These are phyloP conservation scores for Aspergillus brunneoviolaceus DNA, from an alignment of 2,329 filamentous ascomycete species.

Conservation along the genomic window DNA sequence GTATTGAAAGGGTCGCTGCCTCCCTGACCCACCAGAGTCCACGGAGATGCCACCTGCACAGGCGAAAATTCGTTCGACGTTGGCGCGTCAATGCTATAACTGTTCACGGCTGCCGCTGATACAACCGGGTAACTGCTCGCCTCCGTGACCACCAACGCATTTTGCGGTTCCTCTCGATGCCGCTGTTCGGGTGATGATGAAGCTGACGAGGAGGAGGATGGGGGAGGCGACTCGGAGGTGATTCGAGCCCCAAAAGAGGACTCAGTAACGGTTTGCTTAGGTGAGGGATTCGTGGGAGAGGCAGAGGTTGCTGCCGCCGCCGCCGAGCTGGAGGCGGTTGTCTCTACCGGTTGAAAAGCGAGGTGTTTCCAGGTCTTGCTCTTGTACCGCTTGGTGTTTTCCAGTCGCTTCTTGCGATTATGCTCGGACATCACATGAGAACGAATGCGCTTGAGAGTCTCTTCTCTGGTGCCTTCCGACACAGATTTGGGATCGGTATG, in stretches of 20 bases:
- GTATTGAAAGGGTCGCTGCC: constrained; percentile 37
- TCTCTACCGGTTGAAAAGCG: constrained; percentile 35
- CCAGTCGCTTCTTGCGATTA: constrained; percentile 43
- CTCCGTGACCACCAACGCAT: constrained; percentile 10
- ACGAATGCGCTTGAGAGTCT: constrained; percentile 43
- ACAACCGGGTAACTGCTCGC: constrained; percentile 6
- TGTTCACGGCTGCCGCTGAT: constrained; percentile 15
- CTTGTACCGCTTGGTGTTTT: constrained; percentile 41
- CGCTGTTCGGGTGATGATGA: constrained; percentile 14
- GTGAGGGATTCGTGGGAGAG: constrained; percentile 1
- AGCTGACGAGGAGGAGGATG: constrained; percentile 5
- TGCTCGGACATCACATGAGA: constrained; percentile 46
- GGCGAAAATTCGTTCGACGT: constrained; percentile 15
- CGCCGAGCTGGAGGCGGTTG: constrained; percentile 18
- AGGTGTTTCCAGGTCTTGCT: constrained; percentile 40
- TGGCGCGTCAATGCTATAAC: constrained; percentile 14
- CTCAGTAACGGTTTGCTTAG: not conserved
- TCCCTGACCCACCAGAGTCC: constrained; percentile 33
- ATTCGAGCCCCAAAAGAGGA: constrained; percentile 5
- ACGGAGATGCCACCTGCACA: constrained; percentile 19
- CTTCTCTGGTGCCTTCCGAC: constrained; percentile 37
- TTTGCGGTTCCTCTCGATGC: constrained; percentile 16
- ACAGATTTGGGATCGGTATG: constrained; percentile 39
- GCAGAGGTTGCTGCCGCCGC: constrained; percentile 3
- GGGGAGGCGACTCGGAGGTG: not conserved